A percentile compares a stretch with the other conserved stretches of the same genome.
phyloP scores from a whole-genome alignment of 2,329 filamentous ascomycete species.

The Orbilia brochopaga region DNA sequence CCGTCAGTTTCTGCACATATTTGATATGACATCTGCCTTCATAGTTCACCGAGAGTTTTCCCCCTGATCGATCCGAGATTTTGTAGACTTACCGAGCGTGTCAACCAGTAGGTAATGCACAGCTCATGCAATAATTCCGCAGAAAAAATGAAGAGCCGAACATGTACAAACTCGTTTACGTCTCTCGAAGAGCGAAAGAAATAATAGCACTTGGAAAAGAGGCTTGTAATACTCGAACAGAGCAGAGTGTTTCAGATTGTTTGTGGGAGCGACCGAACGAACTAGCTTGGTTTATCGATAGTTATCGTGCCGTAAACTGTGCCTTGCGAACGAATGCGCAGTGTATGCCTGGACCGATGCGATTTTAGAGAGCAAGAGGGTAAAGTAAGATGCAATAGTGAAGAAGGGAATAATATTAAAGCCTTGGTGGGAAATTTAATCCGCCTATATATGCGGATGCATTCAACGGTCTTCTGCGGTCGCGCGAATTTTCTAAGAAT shows the following conservation, averaged over 20 bases:
- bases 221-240: slow-evolving; percentile 1
- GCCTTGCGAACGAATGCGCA: no score
- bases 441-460: background rate
- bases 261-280: no score
- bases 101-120: background rate
- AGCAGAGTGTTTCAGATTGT: background rate
- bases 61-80: no score
- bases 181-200: background rate
- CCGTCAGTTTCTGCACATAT: background rate
- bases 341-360: no score
- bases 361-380: no score
- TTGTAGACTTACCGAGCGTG: background rate
- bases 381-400: no score
- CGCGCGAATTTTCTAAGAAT: background rate
- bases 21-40: no score
- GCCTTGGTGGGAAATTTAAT: background rate
- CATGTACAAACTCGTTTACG: background rate
- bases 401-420: no score
- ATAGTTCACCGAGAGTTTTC: no score
- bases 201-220: background rate
- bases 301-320: no score
- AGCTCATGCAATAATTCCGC: background rate
- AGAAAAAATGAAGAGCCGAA: background rate
- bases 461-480: background rate
- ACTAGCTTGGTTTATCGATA: no score